phyloP scores from a whole-genome alignment of 208 protist genomes.

The Tritrichomonas musculus region DNA sequence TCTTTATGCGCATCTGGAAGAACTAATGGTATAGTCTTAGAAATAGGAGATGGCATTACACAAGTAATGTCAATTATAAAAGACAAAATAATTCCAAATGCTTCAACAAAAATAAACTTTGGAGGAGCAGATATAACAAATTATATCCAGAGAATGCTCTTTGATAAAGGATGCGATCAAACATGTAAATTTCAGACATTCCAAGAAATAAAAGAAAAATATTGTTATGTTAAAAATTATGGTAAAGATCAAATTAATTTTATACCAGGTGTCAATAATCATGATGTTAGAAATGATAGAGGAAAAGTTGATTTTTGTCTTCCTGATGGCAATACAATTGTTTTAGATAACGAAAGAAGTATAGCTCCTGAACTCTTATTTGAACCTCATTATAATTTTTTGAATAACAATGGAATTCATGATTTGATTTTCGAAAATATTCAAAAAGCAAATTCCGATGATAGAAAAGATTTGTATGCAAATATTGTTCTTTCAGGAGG shows the following conservation, averaged over 20 bases:
- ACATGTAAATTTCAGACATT: no score
- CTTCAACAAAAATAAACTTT: constrained; percentile 59
- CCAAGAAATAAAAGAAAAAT: constrained; percentile 66
- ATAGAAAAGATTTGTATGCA: constrained; percentile 54
- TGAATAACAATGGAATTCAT: constrained; percentile 54
- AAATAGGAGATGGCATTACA: constrained; percentile 85
- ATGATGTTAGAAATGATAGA: constrained; percentile 56
- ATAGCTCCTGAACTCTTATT: constrained; percentile 69
- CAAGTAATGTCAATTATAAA: constrained; percentile 91
- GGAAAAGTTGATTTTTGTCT: no score
- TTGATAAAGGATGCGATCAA: background rate
- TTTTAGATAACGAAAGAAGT: constrained; percentile 55
- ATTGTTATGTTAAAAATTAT: constrained; percentile 61
- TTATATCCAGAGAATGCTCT: constrained; percentile 56
- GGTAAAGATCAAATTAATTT: constrained; percentile 57
- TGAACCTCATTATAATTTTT: constrained; percentile 59
- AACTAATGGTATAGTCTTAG: constrained; percentile 75
- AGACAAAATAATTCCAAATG: constrained; percentile 52
- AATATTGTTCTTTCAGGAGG: constrained; percentile 59
- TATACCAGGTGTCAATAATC: constrained; percentile 40
- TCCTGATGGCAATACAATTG: constrained; percentile 60
- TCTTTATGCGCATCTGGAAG: constrained; percentile 74
- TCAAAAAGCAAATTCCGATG: constrained; percentile 62
- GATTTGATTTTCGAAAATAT: constrained; percentile 55
- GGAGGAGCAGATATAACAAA: constrained; percentile 64